These are phyloP conservation scores for Lenwebbia sp. DNA, from an alignment of 345 rosid genomes.

Conservation along the genomic window DNA sequence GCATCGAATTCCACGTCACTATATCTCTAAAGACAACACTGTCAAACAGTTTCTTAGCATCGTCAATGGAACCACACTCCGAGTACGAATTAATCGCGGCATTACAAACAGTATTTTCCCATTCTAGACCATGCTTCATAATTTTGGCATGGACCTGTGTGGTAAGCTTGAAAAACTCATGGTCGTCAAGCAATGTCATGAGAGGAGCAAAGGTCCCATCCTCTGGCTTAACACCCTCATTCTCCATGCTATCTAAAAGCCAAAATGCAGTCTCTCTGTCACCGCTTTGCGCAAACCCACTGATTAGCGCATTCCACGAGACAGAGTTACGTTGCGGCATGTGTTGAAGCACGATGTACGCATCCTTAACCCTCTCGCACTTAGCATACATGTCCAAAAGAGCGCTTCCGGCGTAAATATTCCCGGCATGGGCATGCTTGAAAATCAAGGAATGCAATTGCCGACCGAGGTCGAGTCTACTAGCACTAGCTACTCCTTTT, in stretches of 20 bases:
- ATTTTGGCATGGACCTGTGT: conserved; percentile 54
- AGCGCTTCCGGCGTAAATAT: conserved; percentile 53
- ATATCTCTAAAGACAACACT: conserved; percentile 32
- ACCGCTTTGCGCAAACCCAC: conserved; percentile 41
- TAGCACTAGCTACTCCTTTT: conserved; percentile 44
- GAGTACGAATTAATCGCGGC: conserved; percentile 56
- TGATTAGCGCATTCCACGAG: conserved; percentile 64
- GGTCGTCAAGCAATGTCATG: conserved; percentile 52
- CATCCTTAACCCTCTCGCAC: conserved; percentile 48
- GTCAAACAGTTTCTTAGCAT: conserved; percentile 49
- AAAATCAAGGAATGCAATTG: conserved; percentile 47
- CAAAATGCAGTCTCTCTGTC: conserved; percentile 38
- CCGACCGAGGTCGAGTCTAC: conserved; percentile 34
- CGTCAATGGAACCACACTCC: conserved; percentile 42
- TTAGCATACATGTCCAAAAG: conserved; percentile 71
- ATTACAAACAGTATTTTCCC: conserved; percentile 40
- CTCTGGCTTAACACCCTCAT: conserved; percentile 27
- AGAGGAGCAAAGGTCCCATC: conserved; percentile 77
- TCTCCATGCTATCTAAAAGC: conserved; percentile 49
- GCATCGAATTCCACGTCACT: conserved; percentile 71
- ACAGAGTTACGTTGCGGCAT: conserved; percentile 44
- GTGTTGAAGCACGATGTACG: conserved; percentile 28
- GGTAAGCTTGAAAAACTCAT: conserved; percentile 15
- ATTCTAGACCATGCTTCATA: conserved; percentile 35
- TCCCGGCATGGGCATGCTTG: conserved; percentile 27